A percentile compares a stretch with the other conserved stretches of the same genome.
phyloP scores from a whole-genome alignment of 2,329 filamentous ascomycete genomes.

The Cercospora sp. region DNA sequence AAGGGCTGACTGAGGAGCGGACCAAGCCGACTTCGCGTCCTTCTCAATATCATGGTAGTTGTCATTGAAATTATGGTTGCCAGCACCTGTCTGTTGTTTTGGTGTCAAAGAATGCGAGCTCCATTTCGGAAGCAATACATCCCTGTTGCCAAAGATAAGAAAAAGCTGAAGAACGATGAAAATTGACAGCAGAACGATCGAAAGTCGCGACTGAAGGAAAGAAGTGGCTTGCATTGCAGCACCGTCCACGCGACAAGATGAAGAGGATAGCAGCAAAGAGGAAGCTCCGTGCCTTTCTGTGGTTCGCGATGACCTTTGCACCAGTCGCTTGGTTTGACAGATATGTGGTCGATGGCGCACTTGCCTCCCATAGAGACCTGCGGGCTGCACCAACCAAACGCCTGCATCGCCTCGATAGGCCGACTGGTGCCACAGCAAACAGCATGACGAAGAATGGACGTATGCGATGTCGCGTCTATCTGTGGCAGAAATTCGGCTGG shows the following conservation, averaged over 20 bases:
- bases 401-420: background rate
- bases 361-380: no score
- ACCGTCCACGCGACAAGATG: background rate
- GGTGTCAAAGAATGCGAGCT: background rate
- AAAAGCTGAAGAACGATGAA: conserved; percentile 7
- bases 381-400: no score
- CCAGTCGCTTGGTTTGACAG: background rate
- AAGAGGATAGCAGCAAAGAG: background rate
- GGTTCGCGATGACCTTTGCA: no score
- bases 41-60: background rate
- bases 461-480: background rate
- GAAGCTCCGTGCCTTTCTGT: background rate
- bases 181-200: background rate
- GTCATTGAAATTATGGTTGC: background rate
- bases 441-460: background rate
- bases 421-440: background rate
- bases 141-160: background rate
- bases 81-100: background rate
- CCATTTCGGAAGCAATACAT: background rate
- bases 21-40: background rate
- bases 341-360: background rate
- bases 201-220: background rate
- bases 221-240: background rate
- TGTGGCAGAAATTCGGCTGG: background rate
- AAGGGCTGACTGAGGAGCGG: background rate